These are phyloP conservation scores for Eudorina sp. DNA, from an alignment of 139 green algal genomes.

Conservation along the genomic window DNA sequence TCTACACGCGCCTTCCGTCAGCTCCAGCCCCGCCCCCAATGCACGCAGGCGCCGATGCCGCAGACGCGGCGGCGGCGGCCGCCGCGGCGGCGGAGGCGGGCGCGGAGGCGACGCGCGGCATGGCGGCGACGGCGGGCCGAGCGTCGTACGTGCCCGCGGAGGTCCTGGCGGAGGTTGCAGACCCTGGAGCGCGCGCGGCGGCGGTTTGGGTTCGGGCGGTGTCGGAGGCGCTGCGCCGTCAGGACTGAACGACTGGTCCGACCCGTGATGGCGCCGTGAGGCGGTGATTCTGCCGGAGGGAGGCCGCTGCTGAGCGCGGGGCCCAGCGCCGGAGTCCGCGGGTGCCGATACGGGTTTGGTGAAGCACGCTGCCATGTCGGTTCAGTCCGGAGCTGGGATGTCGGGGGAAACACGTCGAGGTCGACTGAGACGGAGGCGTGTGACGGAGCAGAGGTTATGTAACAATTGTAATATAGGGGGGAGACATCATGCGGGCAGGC, in stretches of 20 bases:
- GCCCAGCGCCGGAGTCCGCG: not conserved
- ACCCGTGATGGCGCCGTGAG: no score
- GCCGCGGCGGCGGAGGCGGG: conserved; percentile 70
- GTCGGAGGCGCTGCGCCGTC: conserved; percentile 30
- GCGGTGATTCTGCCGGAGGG: no score
- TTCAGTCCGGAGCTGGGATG: no score
- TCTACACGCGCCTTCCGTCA: no score
- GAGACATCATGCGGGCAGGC: no score
- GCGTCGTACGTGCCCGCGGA: conserved; percentile 76
- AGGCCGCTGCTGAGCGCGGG: not conserved
- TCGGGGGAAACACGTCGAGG: no score
- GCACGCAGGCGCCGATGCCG: conserved; percentile 10
- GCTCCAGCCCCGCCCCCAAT: no score
- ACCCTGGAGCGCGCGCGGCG: conserved; percentile 81
- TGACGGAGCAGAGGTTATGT: no score
- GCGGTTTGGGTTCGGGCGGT: conserved; percentile 74
- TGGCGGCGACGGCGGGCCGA: conserved; percentile 75
- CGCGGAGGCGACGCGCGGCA: conserved; percentile 72
- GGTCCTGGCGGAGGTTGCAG: conserved; percentile 55
- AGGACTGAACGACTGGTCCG: not conserved
- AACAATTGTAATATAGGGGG: no score
- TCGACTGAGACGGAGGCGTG: no score
- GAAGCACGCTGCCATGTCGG: not conserved
- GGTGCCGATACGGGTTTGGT: not conserved
- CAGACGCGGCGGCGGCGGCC: conserved; percentile 42